Percentiles rank a stretch among this genome's conserved stretches.
Conservation (phyloP, 352 stramenopile genomes). For the Globisporangium spinosum region DNA sequence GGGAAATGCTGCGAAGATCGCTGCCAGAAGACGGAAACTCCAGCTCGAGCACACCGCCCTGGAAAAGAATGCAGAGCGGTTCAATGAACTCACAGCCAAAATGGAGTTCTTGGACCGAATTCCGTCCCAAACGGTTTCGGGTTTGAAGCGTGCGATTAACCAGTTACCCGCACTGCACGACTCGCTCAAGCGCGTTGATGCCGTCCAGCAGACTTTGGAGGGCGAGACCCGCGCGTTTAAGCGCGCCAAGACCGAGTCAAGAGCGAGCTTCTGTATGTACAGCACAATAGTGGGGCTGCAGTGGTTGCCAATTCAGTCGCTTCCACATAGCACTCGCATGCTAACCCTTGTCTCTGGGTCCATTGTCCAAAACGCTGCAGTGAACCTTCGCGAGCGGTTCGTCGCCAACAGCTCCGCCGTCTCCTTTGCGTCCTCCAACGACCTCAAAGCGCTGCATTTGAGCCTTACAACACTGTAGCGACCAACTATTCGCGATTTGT, state of each 20-base stretch:
- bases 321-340: neutral
- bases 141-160: constrained; percentile 43
- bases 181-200: constrained; percentile 47
- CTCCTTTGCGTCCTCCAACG: constrained; percentile 45
- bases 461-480: constrained; percentile 36
- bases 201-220: constrained; percentile 40
- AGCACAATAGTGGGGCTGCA: constrained; percentile 24
- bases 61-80: constrained; percentile 29
- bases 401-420: constrained; percentile 42
- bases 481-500: neutral
- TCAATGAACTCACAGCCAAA: constrained; percentile 31
- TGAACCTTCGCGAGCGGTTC: constrained; percentile 50
- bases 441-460: constrained; percentile 49
- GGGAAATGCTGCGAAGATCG: neutral
- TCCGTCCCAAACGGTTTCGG: constrained; percentile 33
- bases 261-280: constrained; percentile 9
- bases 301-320: neutral
- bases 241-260: constrained; percentile 47
- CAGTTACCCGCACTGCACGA: constrained; percentile 38
- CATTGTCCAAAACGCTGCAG: constrained; percentile 11
- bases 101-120: constrained; percentile 51
- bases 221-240: constrained; percentile 47
- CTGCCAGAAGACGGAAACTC: neutral
- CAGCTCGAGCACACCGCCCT: constrained; percentile 34
- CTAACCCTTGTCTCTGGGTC: neutral